These are phyloP conservation scores for Pleurotus pulmonarius DNA, from an alignment of 768 basidiomycete species.

Conservation along the genomic window DNA sequence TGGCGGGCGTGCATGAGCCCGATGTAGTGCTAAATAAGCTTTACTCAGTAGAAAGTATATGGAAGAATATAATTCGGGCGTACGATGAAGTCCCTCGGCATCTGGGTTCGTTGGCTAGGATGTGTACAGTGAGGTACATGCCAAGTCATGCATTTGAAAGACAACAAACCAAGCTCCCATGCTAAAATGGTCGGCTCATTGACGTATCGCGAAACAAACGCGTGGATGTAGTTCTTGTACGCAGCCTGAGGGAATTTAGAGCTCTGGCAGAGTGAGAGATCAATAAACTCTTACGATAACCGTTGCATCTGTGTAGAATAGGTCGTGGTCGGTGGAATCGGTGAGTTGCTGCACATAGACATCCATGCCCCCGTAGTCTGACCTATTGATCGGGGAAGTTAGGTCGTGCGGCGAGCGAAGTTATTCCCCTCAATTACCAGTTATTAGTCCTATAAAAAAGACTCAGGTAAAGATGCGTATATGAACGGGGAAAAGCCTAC, in stretches of 20 bases:
- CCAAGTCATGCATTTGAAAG: conserved; percentile 17
- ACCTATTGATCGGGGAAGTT: no score
- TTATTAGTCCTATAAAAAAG: conserved; percentile 46
- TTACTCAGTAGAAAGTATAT: not conserved
- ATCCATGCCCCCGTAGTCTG: conserved; percentile 43
- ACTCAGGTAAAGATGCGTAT: no score
- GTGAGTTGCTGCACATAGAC: conserved; percentile 27
- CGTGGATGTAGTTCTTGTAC: conserved; percentile 28
- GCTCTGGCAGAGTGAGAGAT: no score
- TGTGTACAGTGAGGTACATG: not conserved
- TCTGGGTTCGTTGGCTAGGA: conserved; percentile 16
- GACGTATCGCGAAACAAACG: conserved; percentile 24
- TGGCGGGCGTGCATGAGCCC: conserved; percentile 27
- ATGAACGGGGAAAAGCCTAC: conserved; percentile 24
- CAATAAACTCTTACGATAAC: conserved; percentile 23
- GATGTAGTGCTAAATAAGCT: conserved; percentile 23
- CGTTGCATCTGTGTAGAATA: conserved; percentile 30
- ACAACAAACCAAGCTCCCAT: conserved; percentile 25
- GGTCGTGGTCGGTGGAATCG: conserved; percentile 26
- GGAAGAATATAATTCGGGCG: conserved; percentile 3
- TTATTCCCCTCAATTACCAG: conserved; percentile 26
- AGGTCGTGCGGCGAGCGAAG: no score
- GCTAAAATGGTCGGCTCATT: conserved; percentile 22
- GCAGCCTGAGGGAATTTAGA: conserved; percentile 21
- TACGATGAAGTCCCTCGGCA: conserved; percentile 11